Base-by-base conservation (phyloP, 805 yeast genomes). In the Pichia thaimueangensis region DNA sequence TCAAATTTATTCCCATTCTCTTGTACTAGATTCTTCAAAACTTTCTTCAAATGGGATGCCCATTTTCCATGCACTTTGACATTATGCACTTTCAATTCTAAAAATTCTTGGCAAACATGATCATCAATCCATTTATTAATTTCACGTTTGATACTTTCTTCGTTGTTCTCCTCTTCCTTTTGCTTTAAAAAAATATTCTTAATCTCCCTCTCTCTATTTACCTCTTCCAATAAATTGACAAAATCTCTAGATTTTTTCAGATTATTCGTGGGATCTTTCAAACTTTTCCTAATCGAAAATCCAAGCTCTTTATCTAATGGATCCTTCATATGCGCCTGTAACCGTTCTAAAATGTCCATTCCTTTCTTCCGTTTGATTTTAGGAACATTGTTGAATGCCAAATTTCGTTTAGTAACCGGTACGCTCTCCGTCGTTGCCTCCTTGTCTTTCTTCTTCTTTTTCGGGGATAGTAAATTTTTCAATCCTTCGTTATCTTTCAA, bases 241-340 rank as follows among this genome's bases (percentile, higher is more conserved):
- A 43, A 43, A 15, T 21, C 29, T 19, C 19, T 28, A 3, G 38
- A 33, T 20, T 24, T 17, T 7, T n/a, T 19, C 10, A 32, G 8
- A 16, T 22, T n/a, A 11, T 4, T 19, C 4, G 8, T 16, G 12
- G 30, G 15, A 10, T 33, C 19, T 27, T 21, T 25, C 15, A 33
- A 27, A 3, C 11, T 30, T 16, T 39, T 31, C 5, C 31, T 30
- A 3, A 41, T 15, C 11, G 46, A 43, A 35, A 43, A 43, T 15
- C 46, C 46, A 8, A 43, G 22, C n/a, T 43, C 46, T 38, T 38
- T 35, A 17, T 43, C 46, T 10, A 43, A 35, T 16, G 46, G 23
- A 30, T 38, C 32, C 6, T 34, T 35, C 39, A 38, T 43, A n/a
- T 23, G 36, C 4, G 5, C 13, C 25, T 38, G 23, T 8, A 43